Percentiles rank a stretch among this genome's conserved stretches.
These are phyloP conservation scores for Vaccinium macrocarpon DNA, from an alignment of 148 eudicot species.

Conservation along the genomic window DNA sequence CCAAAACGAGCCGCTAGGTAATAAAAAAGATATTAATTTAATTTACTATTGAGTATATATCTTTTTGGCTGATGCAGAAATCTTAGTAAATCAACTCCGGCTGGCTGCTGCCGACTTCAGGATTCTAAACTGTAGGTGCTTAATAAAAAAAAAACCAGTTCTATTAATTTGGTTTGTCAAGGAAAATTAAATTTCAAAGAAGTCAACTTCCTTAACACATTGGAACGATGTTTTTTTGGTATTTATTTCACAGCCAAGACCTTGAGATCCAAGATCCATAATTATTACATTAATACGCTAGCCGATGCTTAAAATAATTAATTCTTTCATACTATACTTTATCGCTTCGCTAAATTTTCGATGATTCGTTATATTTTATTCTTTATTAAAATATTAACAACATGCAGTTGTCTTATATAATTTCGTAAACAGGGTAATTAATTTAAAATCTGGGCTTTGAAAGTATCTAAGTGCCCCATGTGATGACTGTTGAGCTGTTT, in stretches of 20 bases:
- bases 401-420: background rate
- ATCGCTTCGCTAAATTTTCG: background rate
- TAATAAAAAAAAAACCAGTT: background rate
- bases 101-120: background rate
- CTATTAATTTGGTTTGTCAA: slow-evolving; percentile 8
- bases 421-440: background rate
- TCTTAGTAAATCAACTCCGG: background rate
- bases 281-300: background rate
- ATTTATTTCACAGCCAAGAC: slow-evolving; percentile 19
- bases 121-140: background rate
- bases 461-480: slow-evolving; percentile 8
- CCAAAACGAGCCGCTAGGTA: too few species aligned
- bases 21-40: too few species aligned
- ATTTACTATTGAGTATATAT: background rate
- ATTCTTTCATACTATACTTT: background rate
- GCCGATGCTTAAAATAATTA: slow-evolving; percentile 10
- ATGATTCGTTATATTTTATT: background rate
- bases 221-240: slow-evolving; percentile 16
- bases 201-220: slow-evolving; percentile 22
- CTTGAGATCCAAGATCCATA: slow-evolving; percentile 22
- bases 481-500: slow-evolving; percentile 10
- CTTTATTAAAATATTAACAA: background rate
- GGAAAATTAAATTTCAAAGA: slow-evolving; percentile 1
- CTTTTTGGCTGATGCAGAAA: background rate
- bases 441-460: background rate